Base-by-base conservation (phyloP, 805 yeast species). In the Metschnikowia reukaufii region DNA sequence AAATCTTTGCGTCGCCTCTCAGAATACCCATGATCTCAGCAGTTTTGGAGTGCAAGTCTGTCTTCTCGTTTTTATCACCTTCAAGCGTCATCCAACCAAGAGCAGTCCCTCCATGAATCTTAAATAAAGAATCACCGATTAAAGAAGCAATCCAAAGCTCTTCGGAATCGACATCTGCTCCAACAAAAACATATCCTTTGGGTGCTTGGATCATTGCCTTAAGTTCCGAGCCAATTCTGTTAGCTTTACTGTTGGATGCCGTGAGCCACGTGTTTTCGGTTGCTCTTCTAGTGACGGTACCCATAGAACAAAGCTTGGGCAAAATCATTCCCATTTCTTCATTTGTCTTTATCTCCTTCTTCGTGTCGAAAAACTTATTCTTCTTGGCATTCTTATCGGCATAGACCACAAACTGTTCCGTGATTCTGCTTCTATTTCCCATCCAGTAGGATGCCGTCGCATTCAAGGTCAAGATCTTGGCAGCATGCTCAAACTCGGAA, bases 31-130 rank as follows among this genome's bases (percentile, higher is more conserved):
- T 67, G 55, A 95, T 90, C 9, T 77, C 76, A 0, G 99, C 97
- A 0, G 98, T 94, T 55, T 87, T 90, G 0, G 97, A 89, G 63
- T 94, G 99, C 50, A 95, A 68, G 68, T 94, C 99, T 0, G 99
- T 95, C 4, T 94, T 95, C 45, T 86, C 92, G 47, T 72, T 74
- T 67, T 94, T 94, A 4, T 92, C 83, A 16, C 99, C 99, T 70
- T 94, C 99, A 46, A 94, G 74, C 1, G 97, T 91, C 99, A 94
- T 95, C 99, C 99, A 95, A 0, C 98, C 97, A 45, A 95, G 78
- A 0, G 98, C 96, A 0, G 98, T 89, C 12, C 95, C 95, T 5
- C 99, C 99, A 64, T 94, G 99, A 19, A 87, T 70, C 29, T 84
- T 81, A 66, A 92, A 88, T 43, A 84, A 80, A 0, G 98, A 84